Percentiles rank a stretch among this genome's conserved stretches.
These are phyloP conservation scores for Puccinia novopanici DNA, from an alignment of 1,284 basidiomycete species.

Conservation along the genomic window DNA sequence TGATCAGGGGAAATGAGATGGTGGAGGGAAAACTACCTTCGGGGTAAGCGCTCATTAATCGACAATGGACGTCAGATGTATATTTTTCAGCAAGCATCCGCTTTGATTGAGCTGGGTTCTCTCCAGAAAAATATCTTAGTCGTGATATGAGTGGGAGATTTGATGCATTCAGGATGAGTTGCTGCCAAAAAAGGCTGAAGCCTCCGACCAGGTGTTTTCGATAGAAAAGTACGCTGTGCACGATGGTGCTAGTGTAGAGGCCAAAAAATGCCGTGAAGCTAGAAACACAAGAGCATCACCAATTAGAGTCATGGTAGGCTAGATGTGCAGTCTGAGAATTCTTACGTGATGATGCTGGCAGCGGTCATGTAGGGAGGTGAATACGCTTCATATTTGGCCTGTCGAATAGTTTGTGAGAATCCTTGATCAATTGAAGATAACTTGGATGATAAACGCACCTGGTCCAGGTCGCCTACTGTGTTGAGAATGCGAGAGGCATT, in stretches of 20 bases:
- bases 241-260: conserved; percentile 59
- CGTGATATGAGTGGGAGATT: neutral
- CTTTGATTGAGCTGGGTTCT: conserved; percentile 43
- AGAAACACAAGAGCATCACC: conserved; percentile 57
- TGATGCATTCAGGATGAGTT: neutral
- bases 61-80: conserved; percentile 57
- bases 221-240: conserved; percentile 61
- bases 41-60: conserved; percentile 57
- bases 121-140: conserved; percentile 53
- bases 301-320: neutral
- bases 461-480: conserved; percentile 26
- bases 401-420: conserved; percentile 1
- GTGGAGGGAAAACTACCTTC: conserved; percentile 52
- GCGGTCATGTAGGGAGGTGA: conserved; percentile 54
- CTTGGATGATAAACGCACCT: conserved; percentile 3
- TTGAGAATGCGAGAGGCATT: conserved; percentile 37
- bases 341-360: conserved; percentile 47
- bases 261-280: conserved; percentile 59
- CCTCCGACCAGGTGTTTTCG: conserved; percentile 60
- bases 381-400: conserved; percentile 54
- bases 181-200: conserved; percentile 54
- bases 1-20: neutral
- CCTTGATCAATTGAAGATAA: neutral
- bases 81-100: conserved; percentile 49
- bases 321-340: conserved; percentile 54